These are phyloP conservation scores for Leccinum uliginosum DNA, from an alignment of 768 basidiomycete genomes.

Conservation along the genomic window DNA sequence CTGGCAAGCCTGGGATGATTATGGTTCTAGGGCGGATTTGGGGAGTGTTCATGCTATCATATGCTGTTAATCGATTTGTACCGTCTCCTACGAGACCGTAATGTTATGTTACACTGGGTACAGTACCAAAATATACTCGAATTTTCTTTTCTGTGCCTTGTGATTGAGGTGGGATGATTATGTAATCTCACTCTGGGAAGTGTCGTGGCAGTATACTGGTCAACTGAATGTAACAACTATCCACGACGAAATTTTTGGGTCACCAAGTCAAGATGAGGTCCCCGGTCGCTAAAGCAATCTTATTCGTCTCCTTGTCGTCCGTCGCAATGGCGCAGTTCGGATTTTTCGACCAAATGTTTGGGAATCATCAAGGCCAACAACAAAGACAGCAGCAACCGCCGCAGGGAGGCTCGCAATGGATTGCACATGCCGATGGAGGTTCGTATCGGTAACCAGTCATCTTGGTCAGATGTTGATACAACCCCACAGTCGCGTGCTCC, in stretches of 20 bases:
- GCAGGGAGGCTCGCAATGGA: constrained; percentile 56
- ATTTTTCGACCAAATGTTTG: constrained; percentile 79
- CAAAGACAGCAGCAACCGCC: constrained; percentile 47
- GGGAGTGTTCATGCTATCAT: constrained; percentile 26
- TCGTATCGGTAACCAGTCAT: constrained; percentile 15
- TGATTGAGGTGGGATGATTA: not conserved
- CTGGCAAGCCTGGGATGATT: not conserved
- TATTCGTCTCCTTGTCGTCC: constrained; percentile 25
- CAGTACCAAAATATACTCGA: constrained; percentile 3
- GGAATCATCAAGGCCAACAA: constrained; percentile 44
- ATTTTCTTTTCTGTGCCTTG: not conserved
- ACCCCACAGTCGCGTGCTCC: constrained; percentile 59
- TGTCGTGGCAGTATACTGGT: not conserved
- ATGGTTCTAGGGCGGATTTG: constrained; percentile 9
- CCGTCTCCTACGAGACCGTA: constrained; percentile 23
- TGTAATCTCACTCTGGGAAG: not conserved
- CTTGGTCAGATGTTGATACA: not conserved
- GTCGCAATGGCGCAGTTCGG: constrained; percentile 62
- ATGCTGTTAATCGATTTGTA: constrained; percentile 31
- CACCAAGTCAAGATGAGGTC: constrained; percentile 12
- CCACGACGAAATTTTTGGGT: not conserved
- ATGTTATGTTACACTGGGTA: constrained; percentile 26
- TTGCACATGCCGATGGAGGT: constrained; percentile 63
- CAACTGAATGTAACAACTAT: not conserved
- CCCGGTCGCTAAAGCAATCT: constrained; percentile 1